Percentiles rank a stretch among this genome's conserved stretches.
phyloP scores from a whole-genome alignment of 2,329 filamentous ascomycete species.

The Trichoderma semiorbis region DNA sequence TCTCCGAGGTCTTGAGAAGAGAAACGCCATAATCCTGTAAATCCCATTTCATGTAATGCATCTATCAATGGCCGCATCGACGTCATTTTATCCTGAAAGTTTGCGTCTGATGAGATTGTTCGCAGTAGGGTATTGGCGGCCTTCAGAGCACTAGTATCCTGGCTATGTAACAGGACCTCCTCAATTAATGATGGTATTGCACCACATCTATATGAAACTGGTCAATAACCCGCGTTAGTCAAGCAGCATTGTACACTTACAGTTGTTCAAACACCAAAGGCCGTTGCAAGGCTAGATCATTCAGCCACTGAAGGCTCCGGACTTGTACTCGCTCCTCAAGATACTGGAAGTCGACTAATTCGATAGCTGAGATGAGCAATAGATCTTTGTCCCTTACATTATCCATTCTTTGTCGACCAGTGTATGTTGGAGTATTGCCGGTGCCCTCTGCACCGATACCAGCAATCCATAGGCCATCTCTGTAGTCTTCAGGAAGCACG shows the following conservation, averaged over 20 bases:
- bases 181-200: constrained; percentile 58
- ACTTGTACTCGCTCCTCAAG: constrained; percentile 61
- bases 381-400: constrained; percentile 59
- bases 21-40: constrained; percentile 59
- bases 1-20: constrained; percentile 50
- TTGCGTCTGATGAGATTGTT: constrained; percentile 53
- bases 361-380: constrained; percentile 60
- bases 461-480: constrained; percentile 59
- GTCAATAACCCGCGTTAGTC: constrained; percentile 7
- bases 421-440: constrained; percentile 24
- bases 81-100: constrained; percentile 47
- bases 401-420: constrained; percentile 33
- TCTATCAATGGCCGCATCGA: constrained; percentile 49
- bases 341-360: constrained; percentile 63
- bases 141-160: constrained; percentile 57
- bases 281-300: constrained; percentile 51
- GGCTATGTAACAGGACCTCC: constrained; percentile 59
- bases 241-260: constrained; percentile 39
- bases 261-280: constrained; percentile 56
- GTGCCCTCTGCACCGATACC: constrained; percentile 46
- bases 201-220: constrained; percentile 42
- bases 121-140: constrained; percentile 59
- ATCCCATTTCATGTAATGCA: constrained; percentile 58
- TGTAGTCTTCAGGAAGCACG: constrained; percentile 55
- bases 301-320: constrained; percentile 57